These are phyloP conservation scores for Bertia moriformis DNA, from an alignment of 2,329 filamentous ascomycete species.

Conservation along the genomic window DNA sequence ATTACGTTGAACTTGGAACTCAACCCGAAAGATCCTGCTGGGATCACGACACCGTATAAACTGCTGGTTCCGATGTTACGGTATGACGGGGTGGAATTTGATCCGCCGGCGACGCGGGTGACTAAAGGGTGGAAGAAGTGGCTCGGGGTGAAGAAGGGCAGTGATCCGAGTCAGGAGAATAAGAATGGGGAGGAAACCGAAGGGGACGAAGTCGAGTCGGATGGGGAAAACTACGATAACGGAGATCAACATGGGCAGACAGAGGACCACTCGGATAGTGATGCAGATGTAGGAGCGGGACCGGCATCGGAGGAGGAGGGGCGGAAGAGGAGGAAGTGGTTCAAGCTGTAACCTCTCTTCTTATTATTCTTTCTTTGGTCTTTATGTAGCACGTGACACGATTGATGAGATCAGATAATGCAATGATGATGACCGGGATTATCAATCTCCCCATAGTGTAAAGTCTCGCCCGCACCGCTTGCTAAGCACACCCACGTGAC, in stretches of 20 bases:
- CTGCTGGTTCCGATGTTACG: slow-evolving; percentile 69
- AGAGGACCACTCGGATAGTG: background rate
- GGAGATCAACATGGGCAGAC: background rate
- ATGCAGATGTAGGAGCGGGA: background rate
- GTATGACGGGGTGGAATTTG: slow-evolving; percentile 23
- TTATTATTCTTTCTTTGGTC: no score
- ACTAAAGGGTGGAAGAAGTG: background rate
- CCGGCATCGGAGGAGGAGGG: background rate
- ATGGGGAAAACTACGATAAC: background rate
- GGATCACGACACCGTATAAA: slow-evolving; percentile 76
- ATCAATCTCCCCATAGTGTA: slow-evolving; percentile 13
- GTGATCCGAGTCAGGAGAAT: background rate
- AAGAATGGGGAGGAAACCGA: background rate
- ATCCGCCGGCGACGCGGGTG: background rate
- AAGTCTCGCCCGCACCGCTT: background rate
- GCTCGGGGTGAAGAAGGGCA: background rate
- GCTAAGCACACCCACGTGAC: background rate
- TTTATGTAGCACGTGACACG: no score
- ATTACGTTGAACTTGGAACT: slow-evolving; percentile 83
- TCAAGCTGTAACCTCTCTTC: background rate
- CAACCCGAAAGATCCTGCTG: slow-evolving; percentile 68
- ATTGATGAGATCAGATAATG: background rate
- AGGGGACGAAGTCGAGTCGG: background rate
- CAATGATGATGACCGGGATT: no score
- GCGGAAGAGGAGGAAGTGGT: background rate